phyloP scores from a whole-genome alignment of 2,329 filamentous ascomycete genomes.

The Dendrostoma leiphaemia region DNA sequence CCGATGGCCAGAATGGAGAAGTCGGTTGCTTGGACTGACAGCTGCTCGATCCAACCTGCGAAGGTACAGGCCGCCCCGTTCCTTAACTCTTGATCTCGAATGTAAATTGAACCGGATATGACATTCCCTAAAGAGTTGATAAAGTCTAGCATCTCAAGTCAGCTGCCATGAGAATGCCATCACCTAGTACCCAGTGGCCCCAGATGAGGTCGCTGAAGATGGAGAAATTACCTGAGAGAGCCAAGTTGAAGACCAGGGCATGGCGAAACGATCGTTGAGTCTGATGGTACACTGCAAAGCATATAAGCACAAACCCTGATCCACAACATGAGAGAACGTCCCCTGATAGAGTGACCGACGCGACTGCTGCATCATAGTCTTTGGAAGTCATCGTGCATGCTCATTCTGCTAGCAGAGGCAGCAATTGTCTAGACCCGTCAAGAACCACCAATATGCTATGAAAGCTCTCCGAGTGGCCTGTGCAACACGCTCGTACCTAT shows the following conservation, averaged over 20 bases:
- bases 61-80: not conserved
- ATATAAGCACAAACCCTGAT: conserved; percentile 14
- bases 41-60: conserved; percentile 11
- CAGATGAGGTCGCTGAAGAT: too few species aligned
- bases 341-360: conserved; percentile 14
- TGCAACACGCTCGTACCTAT: too few species aligned
- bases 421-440: too few species aligned
- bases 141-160: conserved; percentile 18
- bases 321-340: conserved; percentile 16
- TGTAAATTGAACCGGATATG: conserved; percentile 1
- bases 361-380: conserved; percentile 1
- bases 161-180: not conserved
- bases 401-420: too few species aligned
- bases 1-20: conserved; percentile 15
- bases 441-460: too few species aligned
- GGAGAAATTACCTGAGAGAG: conserved; percentile 19
- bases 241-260: conserved; percentile 22
- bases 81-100: not conserved
- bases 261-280: conserved; percentile 23
- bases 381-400: too few species aligned
- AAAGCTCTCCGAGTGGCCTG: too few species aligned
- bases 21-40: conserved; percentile 14
- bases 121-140: conserved; percentile 8
- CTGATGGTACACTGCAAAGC: conserved; percentile 13
- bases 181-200: too few species aligned